Base-by-base conservation (phyloP, 1,139 yeast species). In the Hemisphaericaspora xylanilytica region DNA sequence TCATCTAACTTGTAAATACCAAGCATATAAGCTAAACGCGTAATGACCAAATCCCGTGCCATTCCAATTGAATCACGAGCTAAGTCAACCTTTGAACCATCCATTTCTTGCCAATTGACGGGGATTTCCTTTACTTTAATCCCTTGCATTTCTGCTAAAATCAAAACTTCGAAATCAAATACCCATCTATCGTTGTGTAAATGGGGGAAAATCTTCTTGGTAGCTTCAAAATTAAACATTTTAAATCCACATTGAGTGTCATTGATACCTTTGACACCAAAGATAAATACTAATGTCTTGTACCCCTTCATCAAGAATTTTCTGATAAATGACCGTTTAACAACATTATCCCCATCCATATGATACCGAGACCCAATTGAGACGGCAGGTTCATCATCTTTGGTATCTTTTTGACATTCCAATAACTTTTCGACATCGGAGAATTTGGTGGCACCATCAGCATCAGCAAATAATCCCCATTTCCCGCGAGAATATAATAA, bases 171-270 rank as follows among this genome's bases (percentile, higher is more conserved):
- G 32, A 92, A 97, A 56, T 92, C 98, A 60, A 92, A 92, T 30
- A 94, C 92, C 98, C 98, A 92, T 41, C 98, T 80, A 62, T 92
- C 98, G 11, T 96, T 90, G 59, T 92, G 97, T 86, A 94, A 79
- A 50, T 77, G 83, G 4, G 97, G 97, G 62, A 89, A 89, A 31
- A 92, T 85, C 40, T 55, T 53, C 13, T 56, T 56, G 13, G 83
- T 75, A 0, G 97, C 84, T 10, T 70, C 67, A 44, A 79, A 74
- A 49, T 92, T 86, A 61, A 90, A 92, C 65, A 92, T 68, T 61
- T 92, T 92, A 69, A 94, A 92, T 5, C 98, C 98, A 68, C 98
- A 92, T 65, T 92, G 98, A 5, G 98, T 92, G 60, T 92, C 98
- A 44, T 83, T 80, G 45, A 94, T 79, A 9, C 81, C 75, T 48